Percentiles rank a stretch among this genome's conserved stretches.
Conservation (phyloP, 208 protist genomes). For the Crithidia brevicula region DNA sequence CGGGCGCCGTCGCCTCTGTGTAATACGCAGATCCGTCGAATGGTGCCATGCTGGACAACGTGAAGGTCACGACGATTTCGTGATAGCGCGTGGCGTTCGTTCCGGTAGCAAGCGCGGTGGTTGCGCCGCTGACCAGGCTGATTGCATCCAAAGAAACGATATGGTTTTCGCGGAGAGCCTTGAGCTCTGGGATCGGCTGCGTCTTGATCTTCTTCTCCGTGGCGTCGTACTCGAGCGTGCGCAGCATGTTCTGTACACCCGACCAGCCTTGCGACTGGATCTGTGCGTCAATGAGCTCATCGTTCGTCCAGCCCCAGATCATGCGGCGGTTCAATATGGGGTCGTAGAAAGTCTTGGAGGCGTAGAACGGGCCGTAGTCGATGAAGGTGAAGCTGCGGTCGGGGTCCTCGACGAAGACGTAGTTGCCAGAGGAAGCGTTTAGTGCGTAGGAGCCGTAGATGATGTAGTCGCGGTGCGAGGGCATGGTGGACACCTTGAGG, state of each 20-base stretch:
- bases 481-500: conserved; percentile 54
- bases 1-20: conserved; percentile 27
- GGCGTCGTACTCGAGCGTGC: conserved; percentile 46
- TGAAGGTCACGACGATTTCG: conserved; percentile 52
- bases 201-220: conserved; percentile 45
- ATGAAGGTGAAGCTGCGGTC: conserved; percentile 46
- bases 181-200: conserved; percentile 39
- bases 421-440: conserved; percentile 19
- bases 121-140: conserved; percentile 1
- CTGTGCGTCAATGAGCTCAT: conserved; percentile 44
- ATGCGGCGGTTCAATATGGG: conserved; percentile 50
- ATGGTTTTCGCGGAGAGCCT: conserved; percentile 30
- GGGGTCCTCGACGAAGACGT: conserved; percentile 40
- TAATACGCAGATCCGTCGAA: conserved; percentile 33
- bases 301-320: conserved; percentile 53
- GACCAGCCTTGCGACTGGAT: conserved; percentile 49
- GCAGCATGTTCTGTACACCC: conserved; percentile 52
- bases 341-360: conserved; percentile 56
- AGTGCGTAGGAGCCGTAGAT: conserved; percentile 40
- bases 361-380: conserved; percentile 54
- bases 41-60: conserved; percentile 17
- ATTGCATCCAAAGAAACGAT: conserved; percentile 8
- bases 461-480: conserved; percentile 47
- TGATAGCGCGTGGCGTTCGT: conserved; percentile 36
- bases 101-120: conserved; percentile 14